Percentiles rank a stretch among this genome's conserved stretches.
phyloP scores from a whole-genome alignment of 352 stramenopile species.

The Pythium vanterpoolii region DNA sequence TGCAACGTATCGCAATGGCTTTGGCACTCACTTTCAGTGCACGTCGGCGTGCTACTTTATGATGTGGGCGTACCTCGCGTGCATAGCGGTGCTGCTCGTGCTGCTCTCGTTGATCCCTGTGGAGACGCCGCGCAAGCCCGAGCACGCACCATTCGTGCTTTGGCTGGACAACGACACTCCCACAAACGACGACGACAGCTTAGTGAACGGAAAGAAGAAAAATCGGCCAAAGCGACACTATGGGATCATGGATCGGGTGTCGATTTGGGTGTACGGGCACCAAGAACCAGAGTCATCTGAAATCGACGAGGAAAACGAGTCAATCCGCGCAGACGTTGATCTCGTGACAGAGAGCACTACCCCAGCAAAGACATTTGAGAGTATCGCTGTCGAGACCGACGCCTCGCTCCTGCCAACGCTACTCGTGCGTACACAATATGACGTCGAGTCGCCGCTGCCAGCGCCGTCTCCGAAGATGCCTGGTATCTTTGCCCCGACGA shows the following conservation, averaged over 20 bases:
- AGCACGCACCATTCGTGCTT: constrained; percentile 32
- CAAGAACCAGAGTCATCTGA: constrained; percentile 4
- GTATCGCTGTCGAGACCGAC: constrained; percentile 42
- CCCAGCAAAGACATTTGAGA: constrained; percentile 40
- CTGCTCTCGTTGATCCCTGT: constrained; percentile 52
- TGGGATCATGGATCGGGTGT: constrained; percentile 21
- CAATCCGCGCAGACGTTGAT: constrained; percentile 29
- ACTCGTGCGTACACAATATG: background rate
- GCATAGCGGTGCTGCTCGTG: constrained; percentile 29
- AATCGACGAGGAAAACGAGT: constrained; percentile 4
- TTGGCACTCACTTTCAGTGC: constrained; percentile 53
- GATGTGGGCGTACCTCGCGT: constrained; percentile 29
- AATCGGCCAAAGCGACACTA: constrained; percentile 10
- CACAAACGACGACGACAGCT: background rate
- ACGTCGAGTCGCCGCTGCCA: background rate
- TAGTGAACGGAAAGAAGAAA: background rate
- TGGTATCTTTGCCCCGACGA: constrained; percentile 16
- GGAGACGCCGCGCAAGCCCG: constrained; percentile 8
- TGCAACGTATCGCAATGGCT: constrained; percentile 54
- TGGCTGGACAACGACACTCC: constrained; percentile 23
- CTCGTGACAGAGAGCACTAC: background rate
- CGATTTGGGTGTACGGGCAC: constrained; percentile 9
- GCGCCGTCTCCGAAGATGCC: constrained; percentile 12
- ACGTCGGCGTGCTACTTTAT: constrained; percentile 43
- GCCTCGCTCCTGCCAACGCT: constrained; percentile 19